Evolutionary conservation across 2,329 filamentous ascomycete genomes (phyloP), one percentile per base, ranked within the genome.

Genomic region (Colletotrichum graminicola): DNA sequence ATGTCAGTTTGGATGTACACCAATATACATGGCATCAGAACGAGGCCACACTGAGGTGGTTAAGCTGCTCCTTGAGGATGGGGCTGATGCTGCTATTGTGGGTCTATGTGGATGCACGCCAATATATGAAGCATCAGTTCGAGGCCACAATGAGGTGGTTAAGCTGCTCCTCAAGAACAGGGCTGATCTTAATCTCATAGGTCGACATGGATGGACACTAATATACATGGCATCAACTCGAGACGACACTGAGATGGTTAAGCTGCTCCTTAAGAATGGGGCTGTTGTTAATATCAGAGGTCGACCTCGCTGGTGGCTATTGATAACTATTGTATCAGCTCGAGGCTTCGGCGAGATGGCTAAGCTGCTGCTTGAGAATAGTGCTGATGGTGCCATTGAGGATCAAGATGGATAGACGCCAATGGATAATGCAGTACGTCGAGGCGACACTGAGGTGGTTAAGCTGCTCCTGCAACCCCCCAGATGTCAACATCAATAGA

Each of bases 61-160:
- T 7, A 14, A 32, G 16, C n/a, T 56, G 62, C 5, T 41, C 62
- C 43, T 49, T 5, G 29, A 51, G 1, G 51, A 36, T 0, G 43
- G 43, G 8, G 59, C 29, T 18, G 29, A 62, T 51, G 16, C 1
- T 21, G 1, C 5, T 21, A 10, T 21, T 8, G 5, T 18, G 10
- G 6, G 3, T 21, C 0, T 1, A 7, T 1, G 8, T 21, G 41
- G 18, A 21, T 8, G 0, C 14, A 5, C 14, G 11, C 8, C 59
- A 49, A 32, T 49, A 1, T 6, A 51, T 16, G 2, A 10, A 21
- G 43, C 26, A 39, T 26, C 43, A 29, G 18, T 2, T 21, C 3
- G 8, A 8, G 60, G 60, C 11, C 8, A 62, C 10, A 11, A 11
- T 6, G 47, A 49, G 16, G 16, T 52, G 1, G 34, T 52, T 8